phyloP scores from a whole-genome alignment of 177 flowering plant genomes.

The Vitis hybrid region DNA sequence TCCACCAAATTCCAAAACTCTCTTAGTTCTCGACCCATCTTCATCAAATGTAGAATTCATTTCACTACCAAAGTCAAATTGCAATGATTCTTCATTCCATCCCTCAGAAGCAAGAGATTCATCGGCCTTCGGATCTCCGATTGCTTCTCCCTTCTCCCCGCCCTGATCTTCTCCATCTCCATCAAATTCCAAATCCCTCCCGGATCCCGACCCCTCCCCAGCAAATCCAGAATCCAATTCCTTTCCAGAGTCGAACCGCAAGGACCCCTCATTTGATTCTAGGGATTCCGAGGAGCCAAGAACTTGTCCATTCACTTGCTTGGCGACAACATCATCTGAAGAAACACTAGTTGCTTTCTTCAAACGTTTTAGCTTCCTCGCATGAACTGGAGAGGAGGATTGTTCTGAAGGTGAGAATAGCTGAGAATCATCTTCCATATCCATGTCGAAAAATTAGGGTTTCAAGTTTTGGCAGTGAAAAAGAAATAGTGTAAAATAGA shows the following conservation, averaged over 20 bases:
- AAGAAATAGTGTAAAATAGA: too few relatives aligned
- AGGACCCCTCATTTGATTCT: slow-evolving; percentile 10
- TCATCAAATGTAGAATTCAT: too few relatives aligned
- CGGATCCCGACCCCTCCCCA: slow-evolving; percentile 15
- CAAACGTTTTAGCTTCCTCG: slow-evolving; percentile 58
- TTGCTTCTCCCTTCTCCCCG: slow-evolving; percentile 4
- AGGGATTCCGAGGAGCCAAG: background rate
- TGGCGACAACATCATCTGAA: background rate
- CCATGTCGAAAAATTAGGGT: slow-evolving; percentile 35
- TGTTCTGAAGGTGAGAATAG: slow-evolving; percentile 29
- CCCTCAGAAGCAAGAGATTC: too few relatives aligned
- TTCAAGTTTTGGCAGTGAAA: background rate
- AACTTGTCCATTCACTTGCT: background rate
- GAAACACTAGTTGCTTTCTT: slow-evolving; percentile 39
- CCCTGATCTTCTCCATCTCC: slow-evolving; percentile 1
- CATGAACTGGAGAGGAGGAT: slow-evolving; percentile 35
- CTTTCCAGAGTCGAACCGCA: slow-evolving; percentile 1
- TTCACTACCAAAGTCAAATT: too few relatives aligned
- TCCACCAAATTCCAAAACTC: slow-evolving; percentile 13
- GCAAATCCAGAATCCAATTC: slow-evolving; percentile 11
- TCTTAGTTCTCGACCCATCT: too few relatives aligned
- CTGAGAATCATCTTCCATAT: slow-evolving; percentile 58
- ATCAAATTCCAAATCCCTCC: slow-evolving; percentile 31
- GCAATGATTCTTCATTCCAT: too few relatives aligned
- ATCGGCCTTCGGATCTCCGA: slow-evolving; percentile 3